These are phyloP conservation scores for Phialemoniopsis sp. DNA, from an alignment of 2,329 filamentous ascomycete genomes.

Conservation along the genomic window DNA sequence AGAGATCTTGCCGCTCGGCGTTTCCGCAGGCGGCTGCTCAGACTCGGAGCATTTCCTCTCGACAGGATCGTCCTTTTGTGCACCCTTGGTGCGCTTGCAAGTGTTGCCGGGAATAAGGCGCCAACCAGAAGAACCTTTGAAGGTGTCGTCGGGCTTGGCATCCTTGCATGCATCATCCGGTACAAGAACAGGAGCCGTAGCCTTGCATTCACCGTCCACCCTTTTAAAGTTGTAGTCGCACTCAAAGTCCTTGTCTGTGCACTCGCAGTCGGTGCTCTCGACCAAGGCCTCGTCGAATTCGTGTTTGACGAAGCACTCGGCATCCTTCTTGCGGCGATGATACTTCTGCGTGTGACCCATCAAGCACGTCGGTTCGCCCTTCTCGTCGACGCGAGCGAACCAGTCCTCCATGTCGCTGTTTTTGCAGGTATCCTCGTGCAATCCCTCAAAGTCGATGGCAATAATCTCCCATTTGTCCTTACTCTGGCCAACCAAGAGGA, in stretches of 20 bases:
- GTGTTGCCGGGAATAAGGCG: constrained; percentile 82
- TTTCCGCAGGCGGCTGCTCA: constrained; percentile 38
- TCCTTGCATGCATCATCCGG: constrained; percentile 72
- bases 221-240: constrained; percentile 89
- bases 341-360: constrained; percentile 96
- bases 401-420: constrained; percentile 81
- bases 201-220: constrained; percentile 65
- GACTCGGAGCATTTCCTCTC: constrained; percentile 73
- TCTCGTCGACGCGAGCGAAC: constrained; percentile 76
- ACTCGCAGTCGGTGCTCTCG: constrained; percentile 72
- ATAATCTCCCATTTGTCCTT: constrained; percentile 59
- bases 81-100: constrained; percentile 57
- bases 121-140: constrained; percentile 85
- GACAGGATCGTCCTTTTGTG: constrained; percentile 66
- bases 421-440: constrained; percentile 77
- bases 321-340: constrained; percentile 77
- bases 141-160: constrained; percentile 62
- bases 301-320: constrained; percentile 83
- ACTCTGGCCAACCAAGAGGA: constrained; percentile 67
- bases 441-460: constrained; percentile 75
- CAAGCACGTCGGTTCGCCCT: constrained; percentile 79
- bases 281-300: constrained; percentile 77
- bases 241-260: constrained; percentile 82
- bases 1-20: constrained; percentile 63
- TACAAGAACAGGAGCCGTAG: constrained; percentile 54